Base-by-base conservation (phyloP, 495 filamentous ascomycete species). In the Podospora comata region DNA sequence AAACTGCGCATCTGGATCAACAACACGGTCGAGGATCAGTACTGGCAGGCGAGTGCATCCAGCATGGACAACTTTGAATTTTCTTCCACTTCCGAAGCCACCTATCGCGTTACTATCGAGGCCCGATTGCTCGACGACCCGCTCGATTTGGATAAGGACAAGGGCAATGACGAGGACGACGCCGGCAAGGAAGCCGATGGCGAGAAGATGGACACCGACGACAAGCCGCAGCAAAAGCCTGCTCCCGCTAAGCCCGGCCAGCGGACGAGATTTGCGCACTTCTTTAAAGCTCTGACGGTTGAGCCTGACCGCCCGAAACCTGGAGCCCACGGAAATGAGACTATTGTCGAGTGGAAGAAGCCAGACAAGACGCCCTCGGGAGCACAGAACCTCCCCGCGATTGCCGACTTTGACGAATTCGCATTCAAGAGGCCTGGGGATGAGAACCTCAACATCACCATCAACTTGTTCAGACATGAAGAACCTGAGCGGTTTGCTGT, bases 1-100 rank as follows among this genome's bases (percentile, higher is more conserved):
- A 97, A 91, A 23, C 80, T 99, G 77, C 90, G 93, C 70, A 88
- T 99, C 66, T 98, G 93, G 92, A 90, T 99, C 70, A 92, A 90
- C 74, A 99, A 99, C 76, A 97, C 94, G 1, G 91, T 90, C 26
- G 94, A 98, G 78, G 91, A 91, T 72, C 96, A 98, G 78, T 90
- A 91, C 19, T 97, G 96, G 96, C 96, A 98, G 81, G 84, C 82
- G 18, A 86, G 82, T 67, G 80, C 77, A 32, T 78, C 90, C 67
- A 88, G 87, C 64, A 80, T 86, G 68, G 88, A 92, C 70, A 83
- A 82, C 16, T 93, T 93, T 67, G 92, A 93, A 74, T 94, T 94
- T 70, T 86, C 83, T 58, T 85, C 84, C 44, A 90, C 86, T 67
- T 79, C 84, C 44, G 87, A 89, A 60, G 86, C 89, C 11, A 91